Evolutionary conservation across 352 stramenopile genomes (phyloP).

Genomic region (Peronospora destructor): DNA sequence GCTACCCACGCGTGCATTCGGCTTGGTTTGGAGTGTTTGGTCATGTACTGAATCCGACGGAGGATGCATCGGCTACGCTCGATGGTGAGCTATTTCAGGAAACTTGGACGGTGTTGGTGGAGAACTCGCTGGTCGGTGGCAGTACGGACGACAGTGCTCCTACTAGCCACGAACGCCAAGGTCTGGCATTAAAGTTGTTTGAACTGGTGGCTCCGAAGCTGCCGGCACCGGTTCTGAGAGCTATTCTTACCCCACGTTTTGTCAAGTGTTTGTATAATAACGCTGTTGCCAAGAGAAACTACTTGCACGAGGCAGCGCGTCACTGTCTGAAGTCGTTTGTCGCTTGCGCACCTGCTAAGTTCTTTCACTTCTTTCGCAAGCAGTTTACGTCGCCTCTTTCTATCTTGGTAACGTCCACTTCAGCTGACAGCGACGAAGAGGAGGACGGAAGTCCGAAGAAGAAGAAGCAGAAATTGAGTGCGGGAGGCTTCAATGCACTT

Average conservation of each 20-base stretch:
- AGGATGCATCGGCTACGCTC: conserved; percentile 28
- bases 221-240: conserved; percentile 38
- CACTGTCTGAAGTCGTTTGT: conserved; percentile 63
- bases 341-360: conserved; percentile 41
- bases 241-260: conserved; percentile 67
- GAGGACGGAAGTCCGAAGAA: conserved; percentile 25
- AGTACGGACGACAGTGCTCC: conserved; percentile 17
- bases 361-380: conserved; percentile 64
- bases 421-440: conserved; percentile 36
- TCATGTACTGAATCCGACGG: conserved; percentile 49
- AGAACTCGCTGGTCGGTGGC: conserved; percentile 59
- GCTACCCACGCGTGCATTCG: conserved; percentile 74
- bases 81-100: conserved; percentile 73
- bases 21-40: conserved; percentile 75
- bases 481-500: conserved; percentile 57
- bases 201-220: conserved; percentile 58
- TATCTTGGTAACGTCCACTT: conserved; percentile 40
- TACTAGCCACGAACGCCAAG: conserved; percentile 72
- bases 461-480: conserved; percentile 37
- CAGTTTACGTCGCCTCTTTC: conserved; percentile 60
- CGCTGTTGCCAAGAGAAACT: conserved; percentile 70
- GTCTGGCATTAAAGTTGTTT: conserved; percentile 78
- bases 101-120: conserved; percentile 72
- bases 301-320: conserved; percentile 69
- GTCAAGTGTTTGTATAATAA: conserved; percentile 84